Evolutionary conservation across 1,284 basidiomycete species (phyloP).

Genomic region (Ustilago cynodontis): DNA sequence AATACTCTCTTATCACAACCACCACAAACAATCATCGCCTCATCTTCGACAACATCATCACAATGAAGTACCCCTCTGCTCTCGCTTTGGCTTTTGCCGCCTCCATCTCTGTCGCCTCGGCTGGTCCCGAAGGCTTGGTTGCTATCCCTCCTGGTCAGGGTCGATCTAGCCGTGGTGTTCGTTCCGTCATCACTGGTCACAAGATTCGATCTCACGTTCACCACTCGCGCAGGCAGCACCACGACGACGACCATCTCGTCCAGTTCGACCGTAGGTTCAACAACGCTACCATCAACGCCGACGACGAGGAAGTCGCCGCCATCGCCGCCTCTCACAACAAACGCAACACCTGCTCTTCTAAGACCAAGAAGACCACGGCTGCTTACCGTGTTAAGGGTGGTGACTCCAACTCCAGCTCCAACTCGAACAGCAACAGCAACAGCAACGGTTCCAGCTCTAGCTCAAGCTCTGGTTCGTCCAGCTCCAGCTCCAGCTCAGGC

Average conservation of each 20-base stretch:
- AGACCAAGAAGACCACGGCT: conserved; percentile 24
- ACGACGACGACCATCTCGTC: conserved; percentile 22
- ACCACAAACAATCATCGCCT: background rate
- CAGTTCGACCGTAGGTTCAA: conserved; percentile 23
- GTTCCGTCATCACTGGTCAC: conserved; percentile 55
- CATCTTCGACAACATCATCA: conserved; percentile 12
- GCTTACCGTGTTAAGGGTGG: conserved; percentile 27
- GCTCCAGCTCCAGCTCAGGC: conserved; percentile 10
- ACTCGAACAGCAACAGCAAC: conserved; percentile 6
- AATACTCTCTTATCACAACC: conserved; percentile 9
- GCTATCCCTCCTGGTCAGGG: conserved; percentile 50
- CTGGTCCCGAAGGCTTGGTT: conserved; percentile 27
- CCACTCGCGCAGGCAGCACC: conserved; percentile 43
- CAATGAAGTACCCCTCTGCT: conserved; percentile 55
- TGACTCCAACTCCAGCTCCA: conserved; percentile 16
- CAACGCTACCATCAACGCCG: conserved; percentile 41
- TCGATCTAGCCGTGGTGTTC: conserved; percentile 43
- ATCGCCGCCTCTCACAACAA: conserved; percentile 35
- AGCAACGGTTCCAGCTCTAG: conserved; percentile 15
- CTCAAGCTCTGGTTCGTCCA: conserved; percentile 18
- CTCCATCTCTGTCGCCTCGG: conserved; percentile 33
- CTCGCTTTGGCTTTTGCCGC: conserved; percentile 49
- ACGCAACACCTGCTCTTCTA: conserved; percentile 43
- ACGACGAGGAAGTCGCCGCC: conserved; percentile 37
- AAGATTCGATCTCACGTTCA: conserved; percentile 53